Percentiles rank a stretch among this genome's conserved stretches.
Conservation (phyloP, 2,329 filamentous ascomycete species). For the Cytospora piceae region DNA sequence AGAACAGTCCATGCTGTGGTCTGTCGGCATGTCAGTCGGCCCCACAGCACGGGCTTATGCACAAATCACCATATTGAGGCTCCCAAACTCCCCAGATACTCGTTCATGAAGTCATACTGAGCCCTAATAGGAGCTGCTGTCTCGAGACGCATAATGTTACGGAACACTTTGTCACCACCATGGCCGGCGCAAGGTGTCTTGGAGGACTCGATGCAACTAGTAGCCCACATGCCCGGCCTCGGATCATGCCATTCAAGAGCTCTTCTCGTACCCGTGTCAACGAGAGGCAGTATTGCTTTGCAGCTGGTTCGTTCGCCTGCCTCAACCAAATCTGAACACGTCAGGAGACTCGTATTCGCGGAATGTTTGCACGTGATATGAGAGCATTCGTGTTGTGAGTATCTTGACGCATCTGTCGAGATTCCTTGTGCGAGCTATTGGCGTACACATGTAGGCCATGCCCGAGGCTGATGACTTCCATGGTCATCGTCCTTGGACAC, state of each 20-base stretch:
- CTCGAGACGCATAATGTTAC: neutral
- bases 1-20: slow-evolving; percentile 16
- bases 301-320: neutral
- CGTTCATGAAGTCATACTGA: slow-evolving; percentile 7
- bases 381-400: neutral
- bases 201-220: neutral
- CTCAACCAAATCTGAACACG: neutral
- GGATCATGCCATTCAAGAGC: neutral
- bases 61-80: slow-evolving; percentile 3
- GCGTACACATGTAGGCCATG: too few species aligned
- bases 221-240: neutral
- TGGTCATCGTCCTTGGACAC: too few species aligned
- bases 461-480: too few species aligned
- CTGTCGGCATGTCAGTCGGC: neutral
- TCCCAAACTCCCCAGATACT: neutral
- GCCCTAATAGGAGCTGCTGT: slow-evolving; percentile 6
- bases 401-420: neutral
- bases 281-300: neutral
- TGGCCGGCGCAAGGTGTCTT: neutral
- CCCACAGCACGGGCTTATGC: neutral
- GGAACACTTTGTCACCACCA: neutral
- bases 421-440: neutral
- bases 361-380: neutral
- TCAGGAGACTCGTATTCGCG: neutral
- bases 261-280: neutral